Evolutionary conservation across 164 flowering plant species (phyloP).

Genomic region (Tetracentron sinense): DNA sequence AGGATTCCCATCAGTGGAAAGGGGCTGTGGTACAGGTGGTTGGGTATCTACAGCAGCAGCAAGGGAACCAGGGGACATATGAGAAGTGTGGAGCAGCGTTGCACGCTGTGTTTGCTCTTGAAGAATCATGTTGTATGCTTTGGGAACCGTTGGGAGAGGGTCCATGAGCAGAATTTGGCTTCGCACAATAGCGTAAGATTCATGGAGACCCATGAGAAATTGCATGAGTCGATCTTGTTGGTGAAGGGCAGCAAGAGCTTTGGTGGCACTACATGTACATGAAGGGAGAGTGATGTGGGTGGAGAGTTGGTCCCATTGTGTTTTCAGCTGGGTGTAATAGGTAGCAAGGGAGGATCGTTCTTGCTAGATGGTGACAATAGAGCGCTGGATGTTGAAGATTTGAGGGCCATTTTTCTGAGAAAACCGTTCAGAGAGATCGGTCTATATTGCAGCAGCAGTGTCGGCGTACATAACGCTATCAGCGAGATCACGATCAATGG

Average conservation of each 20-base stretch:
- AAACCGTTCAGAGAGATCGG: too few species aligned
- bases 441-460: too few species aligned
- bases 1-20: background rate
- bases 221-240: background rate
- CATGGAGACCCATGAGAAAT: slow-evolving; percentile 8
- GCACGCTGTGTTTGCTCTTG: slow-evolving; percentile 1
- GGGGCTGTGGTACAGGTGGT: background rate
- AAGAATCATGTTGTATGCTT: background rate
- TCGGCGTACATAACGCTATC: too few species aligned
- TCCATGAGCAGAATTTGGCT: slow-evolving; percentile 5
- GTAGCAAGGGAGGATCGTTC: too few species aligned
- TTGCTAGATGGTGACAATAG: too few species aligned
- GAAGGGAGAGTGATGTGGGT: background rate
- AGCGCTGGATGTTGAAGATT: too few species aligned
- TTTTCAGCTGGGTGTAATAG: background rate
- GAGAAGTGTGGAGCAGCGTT: background rate
- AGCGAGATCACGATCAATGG: too few species aligned
- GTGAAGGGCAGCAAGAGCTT: too few species aligned
- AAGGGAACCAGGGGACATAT: too few species aligned
- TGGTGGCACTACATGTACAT: background rate
- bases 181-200: background rate
- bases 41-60: background rate
- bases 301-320: background rate
- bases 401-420: too few species aligned
- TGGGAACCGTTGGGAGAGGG: background rate